Evolutionary conservation across 768 basidiomycete species (phyloP).

Genomic region (Kwoniella shandongensis): DNA sequence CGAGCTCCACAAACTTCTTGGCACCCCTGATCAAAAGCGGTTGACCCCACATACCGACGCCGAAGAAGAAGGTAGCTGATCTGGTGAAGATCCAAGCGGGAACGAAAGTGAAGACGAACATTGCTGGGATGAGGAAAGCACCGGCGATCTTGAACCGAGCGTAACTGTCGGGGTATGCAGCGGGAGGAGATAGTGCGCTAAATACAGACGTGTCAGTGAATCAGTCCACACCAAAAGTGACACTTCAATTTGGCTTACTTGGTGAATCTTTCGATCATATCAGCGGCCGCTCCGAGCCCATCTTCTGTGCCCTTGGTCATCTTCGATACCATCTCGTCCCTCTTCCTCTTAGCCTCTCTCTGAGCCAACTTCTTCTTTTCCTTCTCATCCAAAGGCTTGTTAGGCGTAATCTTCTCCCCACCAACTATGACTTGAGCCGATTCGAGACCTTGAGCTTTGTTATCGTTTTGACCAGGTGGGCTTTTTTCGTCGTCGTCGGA

Average conservation of each 20-base stretch:
- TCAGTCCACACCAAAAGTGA: neutral
- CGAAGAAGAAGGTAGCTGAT: constrained; percentile 51
- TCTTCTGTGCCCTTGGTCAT: constrained; percentile 53
- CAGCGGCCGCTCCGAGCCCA: constrained; percentile 52
- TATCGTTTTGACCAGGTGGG: constrained; percentile 14
- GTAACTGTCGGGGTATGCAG: constrained; percentile 48
- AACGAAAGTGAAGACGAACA: constrained; percentile 48
- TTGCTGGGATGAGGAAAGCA: constrained; percentile 51
- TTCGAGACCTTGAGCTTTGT: constrained; percentile 32
- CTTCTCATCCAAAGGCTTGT: constrained; percentile 40
- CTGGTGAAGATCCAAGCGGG: constrained; percentile 53
- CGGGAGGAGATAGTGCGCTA: constrained; percentile 53
- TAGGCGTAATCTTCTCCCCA: constrained; percentile 29
- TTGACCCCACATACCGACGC: constrained; percentile 54
- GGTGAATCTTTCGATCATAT: constrained; percentile 50
- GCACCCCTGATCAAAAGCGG: constrained; percentile 49
- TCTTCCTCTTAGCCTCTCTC: constrained; percentile 51
- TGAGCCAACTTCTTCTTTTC: constrained; percentile 47
- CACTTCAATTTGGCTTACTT: constrained; percentile 43
- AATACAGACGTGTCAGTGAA: neutral
- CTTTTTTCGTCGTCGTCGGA: constrained; percentile 40
- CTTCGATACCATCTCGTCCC: constrained; percentile 53
- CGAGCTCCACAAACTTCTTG: constrained; percentile 43
- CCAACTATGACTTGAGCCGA: constrained; percentile 38
- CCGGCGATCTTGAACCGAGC: constrained; percentile 54